phyloP scores from a whole-genome alignment of 2,329 filamentous ascomycete species.

The Alternaria sp. region DNA sequence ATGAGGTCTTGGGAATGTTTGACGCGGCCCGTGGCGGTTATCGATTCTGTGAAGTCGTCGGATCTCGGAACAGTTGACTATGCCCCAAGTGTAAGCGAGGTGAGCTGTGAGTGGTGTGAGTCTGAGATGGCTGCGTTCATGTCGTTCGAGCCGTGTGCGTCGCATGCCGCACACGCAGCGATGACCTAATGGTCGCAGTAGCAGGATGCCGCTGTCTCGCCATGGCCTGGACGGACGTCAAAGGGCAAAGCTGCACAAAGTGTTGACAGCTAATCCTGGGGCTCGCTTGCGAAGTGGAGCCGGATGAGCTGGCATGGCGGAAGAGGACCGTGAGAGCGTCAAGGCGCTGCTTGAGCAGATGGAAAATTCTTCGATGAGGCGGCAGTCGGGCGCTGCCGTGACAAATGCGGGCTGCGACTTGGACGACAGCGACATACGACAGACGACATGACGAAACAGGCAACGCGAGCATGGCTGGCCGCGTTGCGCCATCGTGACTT shows the following conservation, averaged over 20 bases:
- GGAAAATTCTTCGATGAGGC: conserved; percentile 5
- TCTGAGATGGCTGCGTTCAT: conserved; percentile 26
- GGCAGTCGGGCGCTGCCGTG: conserved; percentile 5
- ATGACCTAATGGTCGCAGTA: conserved; percentile 27
- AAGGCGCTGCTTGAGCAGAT: background rate
- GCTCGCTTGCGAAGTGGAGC: conserved; percentile 24
- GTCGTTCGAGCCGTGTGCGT: conserved; percentile 19
- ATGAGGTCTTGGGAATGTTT: background rate
- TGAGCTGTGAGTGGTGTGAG: conserved; percentile 27
- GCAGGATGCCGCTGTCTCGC: conserved; percentile 21
- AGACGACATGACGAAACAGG: conserved; percentile 3
- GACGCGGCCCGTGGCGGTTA: conserved; percentile 10
- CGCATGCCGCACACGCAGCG: conserved; percentile 4
- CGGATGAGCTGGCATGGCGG: conserved; percentile 20
- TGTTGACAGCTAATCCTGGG: conserved; percentile 8
- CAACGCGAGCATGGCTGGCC: background rate
- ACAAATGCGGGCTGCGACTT: background rate
- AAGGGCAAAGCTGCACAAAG: conserved; percentile 8
- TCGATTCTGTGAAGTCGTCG: conserved; percentile 3
- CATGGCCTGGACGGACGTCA: conserved; percentile 19
- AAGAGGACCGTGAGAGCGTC: conserved; percentile 7
- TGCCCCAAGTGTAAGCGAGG: conserved; percentile 5
- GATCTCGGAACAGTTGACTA: conserved; percentile 16
- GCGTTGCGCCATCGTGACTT: conserved; percentile 29
- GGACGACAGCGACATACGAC: background rate